These are phyloP conservation scores for Talaromyces sp. DNA, from an alignment of 2,329 filamentous ascomycete genomes.

Conservation along the genomic window DNA sequence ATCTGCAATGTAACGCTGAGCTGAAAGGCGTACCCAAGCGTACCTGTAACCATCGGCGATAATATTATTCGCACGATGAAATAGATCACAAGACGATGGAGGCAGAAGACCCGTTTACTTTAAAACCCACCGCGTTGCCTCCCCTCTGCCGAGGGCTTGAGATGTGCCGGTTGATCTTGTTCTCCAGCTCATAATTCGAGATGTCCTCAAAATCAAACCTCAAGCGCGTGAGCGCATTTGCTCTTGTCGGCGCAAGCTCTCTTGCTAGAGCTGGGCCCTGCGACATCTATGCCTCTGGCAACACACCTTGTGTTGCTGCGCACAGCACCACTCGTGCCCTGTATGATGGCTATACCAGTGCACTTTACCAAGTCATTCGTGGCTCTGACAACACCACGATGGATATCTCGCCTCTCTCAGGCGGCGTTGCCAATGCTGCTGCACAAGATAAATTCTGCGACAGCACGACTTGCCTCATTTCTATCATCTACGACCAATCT, in stretches of 20 bases:
- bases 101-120: not conserved
- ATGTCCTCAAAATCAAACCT: conserved; percentile 2
- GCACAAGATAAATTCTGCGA: conserved; percentile 7
- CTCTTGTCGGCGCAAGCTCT: conserved; percentile 2
- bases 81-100: not conserved
- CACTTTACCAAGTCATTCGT: conserved; percentile 6
- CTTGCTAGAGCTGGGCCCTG: conserved; percentile 27
- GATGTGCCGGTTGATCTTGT: not conserved
- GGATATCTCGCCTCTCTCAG: conserved; percentile 3
- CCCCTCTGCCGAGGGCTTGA: too few species aligned
- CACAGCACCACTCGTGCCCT: conserved; percentile 9
- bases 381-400: conserved; percentile 4
- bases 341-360: conserved; percentile 5
- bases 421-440: conserved; percentile 4
- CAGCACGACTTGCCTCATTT: conserved; percentile 5
- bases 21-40: not conserved
- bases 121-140: not conserved
- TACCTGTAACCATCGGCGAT: not conserved
- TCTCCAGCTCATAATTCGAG: not conserved
- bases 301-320: conserved; percentile 8
- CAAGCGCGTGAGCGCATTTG: conserved; percentile 6
- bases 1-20: not conserved
- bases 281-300: conserved; percentile 8
- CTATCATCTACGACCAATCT: conserved; percentile 7
- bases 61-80: not conserved